Evolutionary conservation across 768 basidiomycete species (phyloP), one percentile per base, ranked within the genome.

Genomic region (Amanita exitialis): DNA sequence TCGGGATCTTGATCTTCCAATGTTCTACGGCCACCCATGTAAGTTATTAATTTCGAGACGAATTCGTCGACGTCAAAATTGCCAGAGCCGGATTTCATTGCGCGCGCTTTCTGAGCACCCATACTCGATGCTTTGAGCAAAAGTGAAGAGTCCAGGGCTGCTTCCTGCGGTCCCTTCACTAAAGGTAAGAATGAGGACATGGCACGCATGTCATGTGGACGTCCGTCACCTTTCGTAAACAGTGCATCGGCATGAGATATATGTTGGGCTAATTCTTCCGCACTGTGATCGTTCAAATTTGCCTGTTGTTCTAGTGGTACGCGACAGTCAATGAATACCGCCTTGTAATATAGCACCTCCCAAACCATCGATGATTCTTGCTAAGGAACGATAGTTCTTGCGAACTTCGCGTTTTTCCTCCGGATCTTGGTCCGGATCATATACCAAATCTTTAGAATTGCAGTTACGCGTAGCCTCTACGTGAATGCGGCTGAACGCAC

Each of bases 51-150:
- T 59, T 84, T 84, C 5, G 79, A 66, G 49, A 99, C 71, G 58
- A 94, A 97, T 50, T 97, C 93, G 56, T 95, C 91, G 36, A 88
- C 71, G 61, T 99, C 95, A 61, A 98, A 99, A 12, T 85, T 82
- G 49, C 89, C 87, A 0, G 80, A 79, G 48, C 89, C 90, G 0
- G 90, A 80, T 64, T 90, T 92, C 80, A 95, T 84, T 27, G 83
- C 82, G 27, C 90, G 86, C n/a, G 93, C 93, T 62, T 94, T 86
- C 57, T 84, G 82, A 1, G 89, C 84, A 39, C 86, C 81, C 58
- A 90, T 79, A 53, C 80, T 84, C 3, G 90, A 84, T 9, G 86
- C 81, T 61, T 81, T 78, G 2, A 87, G 66, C 23, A 98, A 77
- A 20, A 94, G 75, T 37, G 77, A 74, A 0, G 95, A 92, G 64